Conservation (phyloP, 1,284 basidiomycete species). For the Marasmius sp. region DNA sequence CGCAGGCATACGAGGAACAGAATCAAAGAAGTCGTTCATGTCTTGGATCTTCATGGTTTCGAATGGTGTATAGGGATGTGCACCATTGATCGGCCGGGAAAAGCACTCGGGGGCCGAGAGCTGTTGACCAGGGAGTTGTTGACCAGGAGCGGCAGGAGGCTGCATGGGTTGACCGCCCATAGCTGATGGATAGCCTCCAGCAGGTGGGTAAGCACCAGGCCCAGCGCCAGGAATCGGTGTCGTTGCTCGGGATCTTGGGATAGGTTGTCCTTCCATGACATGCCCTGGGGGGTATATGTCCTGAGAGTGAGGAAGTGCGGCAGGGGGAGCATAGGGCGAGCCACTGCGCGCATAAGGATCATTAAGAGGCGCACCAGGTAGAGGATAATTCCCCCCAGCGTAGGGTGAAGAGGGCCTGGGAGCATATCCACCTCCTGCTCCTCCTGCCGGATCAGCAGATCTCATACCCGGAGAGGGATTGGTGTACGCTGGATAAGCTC, state of each 20-base stretch:
- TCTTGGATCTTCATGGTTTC: slow-evolving; percentile 67
- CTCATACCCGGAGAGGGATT: slow-evolving; percentile 28
- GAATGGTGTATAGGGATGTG: slow-evolving; percentile 68
- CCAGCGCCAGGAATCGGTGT: slow-evolving; percentile 31
- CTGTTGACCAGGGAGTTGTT: slow-evolving; percentile 33
- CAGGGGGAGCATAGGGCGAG: slow-evolving; percentile 25
- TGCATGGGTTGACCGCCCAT: slow-evolving; percentile 9
- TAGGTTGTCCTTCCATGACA: slow-evolving; percentile 50
- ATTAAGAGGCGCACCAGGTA: slow-evolving; percentile 27
- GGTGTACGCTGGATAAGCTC: slow-evolving; percentile 2
- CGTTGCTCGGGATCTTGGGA: slow-evolving; percentile 31
- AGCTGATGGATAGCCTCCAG: slow-evolving; percentile 30
- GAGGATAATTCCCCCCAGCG: slow-evolving; percentile 32
- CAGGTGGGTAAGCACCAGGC: slow-evolving; percentile 2
- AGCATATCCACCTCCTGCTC: slow-evolving; percentile 22
- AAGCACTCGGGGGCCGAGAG: slow-evolving; percentile 69
- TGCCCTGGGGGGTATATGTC: slow-evolving; percentile 54
- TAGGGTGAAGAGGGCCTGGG: slow-evolving; percentile 27
- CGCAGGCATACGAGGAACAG: slow-evolving; percentile 66
- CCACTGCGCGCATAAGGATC: slow-evolving; percentile 29
- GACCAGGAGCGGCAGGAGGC: slow-evolving; percentile 16
- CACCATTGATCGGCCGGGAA: slow-evolving; percentile 64
- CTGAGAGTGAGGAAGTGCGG: slow-evolving; percentile 15
- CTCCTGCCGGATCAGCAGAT: slow-evolving; percentile 23
- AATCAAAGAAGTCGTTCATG: slow-evolving; percentile 69